Conservation (phyloP, 225 moss, liverwort and hornwort genomes). For the Asterella californica region DNA sequence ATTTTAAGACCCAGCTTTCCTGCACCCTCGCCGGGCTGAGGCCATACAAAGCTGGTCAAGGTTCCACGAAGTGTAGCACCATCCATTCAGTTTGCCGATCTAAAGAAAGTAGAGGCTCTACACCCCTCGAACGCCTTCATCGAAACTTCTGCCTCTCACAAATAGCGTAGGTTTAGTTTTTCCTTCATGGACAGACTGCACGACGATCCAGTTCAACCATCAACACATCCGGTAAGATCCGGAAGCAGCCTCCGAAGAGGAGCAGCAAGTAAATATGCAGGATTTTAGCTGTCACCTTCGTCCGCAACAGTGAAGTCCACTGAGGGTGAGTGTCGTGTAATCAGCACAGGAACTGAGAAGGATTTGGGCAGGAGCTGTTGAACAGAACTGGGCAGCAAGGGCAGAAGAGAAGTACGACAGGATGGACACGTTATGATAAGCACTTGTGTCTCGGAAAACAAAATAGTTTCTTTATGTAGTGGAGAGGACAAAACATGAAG, state of each 20-base stretch:
- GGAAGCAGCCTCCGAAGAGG: not conserved
- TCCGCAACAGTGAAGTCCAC: not conserved
- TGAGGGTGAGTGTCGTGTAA: not conserved
- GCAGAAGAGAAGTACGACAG: not conserved
- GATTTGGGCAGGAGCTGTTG: not conserved
- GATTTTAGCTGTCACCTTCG: not conserved
- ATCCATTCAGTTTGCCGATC: too few relatives aligned
- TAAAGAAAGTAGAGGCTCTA: too few relatives aligned
- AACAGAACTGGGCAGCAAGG: not conserved
- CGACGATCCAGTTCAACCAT: not conserved
- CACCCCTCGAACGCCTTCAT: too few relatives aligned
- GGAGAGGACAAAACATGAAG: constrained; percentile 23
- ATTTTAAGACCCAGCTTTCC: not conserved
- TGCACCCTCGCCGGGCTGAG: not conserved
- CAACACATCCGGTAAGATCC: not conserved
- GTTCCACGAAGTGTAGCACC: not conserved
- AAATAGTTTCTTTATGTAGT: constrained; percentile 29
- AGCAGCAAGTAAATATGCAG: not conserved
- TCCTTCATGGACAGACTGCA: not conserved
- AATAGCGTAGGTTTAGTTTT: too few relatives aligned
- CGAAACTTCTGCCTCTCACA: too few relatives aligned
- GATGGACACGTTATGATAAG: not conserved
- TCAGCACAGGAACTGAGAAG: not conserved
- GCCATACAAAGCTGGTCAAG: not conserved
- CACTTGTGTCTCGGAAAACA: constrained; percentile 19